A percentile compares a stretch with the other conserved stretches of the same genome.
Evolutionary conservation across 2,329 filamentous ascomycete genomes (phyloP).

Genomic region (Monosporascus sp.): DNA sequence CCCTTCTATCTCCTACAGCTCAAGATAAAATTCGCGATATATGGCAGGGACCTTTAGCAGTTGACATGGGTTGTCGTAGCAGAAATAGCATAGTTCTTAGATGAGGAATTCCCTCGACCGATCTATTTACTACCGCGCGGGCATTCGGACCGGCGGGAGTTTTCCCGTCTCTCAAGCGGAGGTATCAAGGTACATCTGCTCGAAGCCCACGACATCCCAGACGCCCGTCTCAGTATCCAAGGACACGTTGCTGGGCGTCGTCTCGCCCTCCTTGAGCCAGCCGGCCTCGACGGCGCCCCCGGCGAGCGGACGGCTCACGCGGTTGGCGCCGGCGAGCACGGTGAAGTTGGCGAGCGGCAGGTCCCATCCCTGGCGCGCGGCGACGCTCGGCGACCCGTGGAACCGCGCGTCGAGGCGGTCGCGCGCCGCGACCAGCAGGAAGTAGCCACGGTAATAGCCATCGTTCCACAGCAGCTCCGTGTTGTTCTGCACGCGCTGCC

Average conservation of each 20-base stretch:
- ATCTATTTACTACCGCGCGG: too few relatives aligned
- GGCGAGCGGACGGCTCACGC: slow-evolving; percentile 38
- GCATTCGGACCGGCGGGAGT: too few relatives aligned
- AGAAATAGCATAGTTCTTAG: too few relatives aligned
- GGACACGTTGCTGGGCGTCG: slow-evolving; percentile 46
- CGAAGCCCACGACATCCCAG: slow-evolving; percentile 24
- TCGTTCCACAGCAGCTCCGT: slow-evolving; percentile 68
- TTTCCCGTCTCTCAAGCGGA: not conserved
- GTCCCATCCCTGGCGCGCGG: slow-evolving; percentile 56
- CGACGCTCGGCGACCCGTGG: slow-evolving; percentile 56
- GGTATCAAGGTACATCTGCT: slow-evolving; percentile 23
- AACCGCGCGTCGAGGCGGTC: slow-evolving; percentile 57
- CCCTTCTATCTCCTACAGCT: too few relatives aligned
- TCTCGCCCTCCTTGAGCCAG: slow-evolving; percentile 43
- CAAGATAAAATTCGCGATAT: too few relatives aligned
- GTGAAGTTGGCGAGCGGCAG: slow-evolving; percentile 67
- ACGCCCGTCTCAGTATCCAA: slow-evolving; percentile 27
- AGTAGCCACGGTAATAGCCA: slow-evolving; percentile 69
- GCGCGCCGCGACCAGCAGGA: slow-evolving; percentile 54
- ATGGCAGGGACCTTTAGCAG: too few relatives aligned
- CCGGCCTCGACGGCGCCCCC: slow-evolving; percentile 47
- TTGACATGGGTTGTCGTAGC: too few relatives aligned
- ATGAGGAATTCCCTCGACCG: too few relatives aligned
- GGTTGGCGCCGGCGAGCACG: slow-evolving; percentile 56
- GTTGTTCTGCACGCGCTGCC: slow-evolving; percentile 45